These are phyloP conservation scores for Aspergillus panamensis DNA, from an alignment of 495 filamentous ascomycete species.

Conservation along the genomic window DNA sequence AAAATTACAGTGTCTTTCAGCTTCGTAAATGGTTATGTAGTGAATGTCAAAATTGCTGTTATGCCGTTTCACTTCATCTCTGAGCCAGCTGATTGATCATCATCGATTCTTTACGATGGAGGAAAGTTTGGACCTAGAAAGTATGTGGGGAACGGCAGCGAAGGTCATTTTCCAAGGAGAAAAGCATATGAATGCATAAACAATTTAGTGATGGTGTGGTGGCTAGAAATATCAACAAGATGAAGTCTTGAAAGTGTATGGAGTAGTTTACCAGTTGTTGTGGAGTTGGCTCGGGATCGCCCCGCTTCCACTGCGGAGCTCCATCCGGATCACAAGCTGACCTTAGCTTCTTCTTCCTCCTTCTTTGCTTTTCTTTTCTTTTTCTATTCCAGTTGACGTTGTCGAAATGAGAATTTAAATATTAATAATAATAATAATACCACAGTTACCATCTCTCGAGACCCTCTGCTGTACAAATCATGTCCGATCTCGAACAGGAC, in stretches of 20 bases:
- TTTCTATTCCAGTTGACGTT: background rate
- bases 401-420: background rate
- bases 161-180: background rate
- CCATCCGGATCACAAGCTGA: background rate
- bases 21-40: background rate
- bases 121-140: background rate
- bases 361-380: background rate
- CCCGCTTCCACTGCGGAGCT: background rate
- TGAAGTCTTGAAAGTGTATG: no score
- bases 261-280: background rate
- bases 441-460: background rate
- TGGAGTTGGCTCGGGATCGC: background rate
- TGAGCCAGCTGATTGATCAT: background rate
- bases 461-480: background rate
- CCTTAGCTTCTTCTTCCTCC: background rate
- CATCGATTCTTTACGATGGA: background rate
- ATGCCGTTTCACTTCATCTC: background rate
- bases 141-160: background rate
- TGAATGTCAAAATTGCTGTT: background rate
- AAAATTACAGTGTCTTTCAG: background rate
- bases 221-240: background rate
- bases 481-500: conserved; percentile 27
- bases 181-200: background rate
- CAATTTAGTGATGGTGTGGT: background rate
- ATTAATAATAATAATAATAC: conserved; percentile 18